These are phyloP conservation scores for Ogataea minuta DNA, from an alignment of 805 yeast genomes.

Conservation along the genomic window DNA sequence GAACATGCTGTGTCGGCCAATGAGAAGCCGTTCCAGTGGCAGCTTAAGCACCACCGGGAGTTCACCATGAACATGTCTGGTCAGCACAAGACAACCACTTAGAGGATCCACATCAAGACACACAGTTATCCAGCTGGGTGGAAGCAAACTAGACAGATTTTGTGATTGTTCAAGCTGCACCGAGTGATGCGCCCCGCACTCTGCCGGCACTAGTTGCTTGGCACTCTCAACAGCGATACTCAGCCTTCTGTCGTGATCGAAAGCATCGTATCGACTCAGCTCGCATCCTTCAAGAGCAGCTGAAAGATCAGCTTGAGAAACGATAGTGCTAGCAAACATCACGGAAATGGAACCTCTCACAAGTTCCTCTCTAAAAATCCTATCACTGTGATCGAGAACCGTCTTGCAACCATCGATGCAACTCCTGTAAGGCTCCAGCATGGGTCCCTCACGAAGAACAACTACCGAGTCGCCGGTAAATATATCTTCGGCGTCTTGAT, in stretches of 20 bases:
- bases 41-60: conserved; percentile 45
- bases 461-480: conserved; percentile 7
- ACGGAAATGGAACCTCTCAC: conserved; percentile 3
- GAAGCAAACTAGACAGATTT: conserved; percentile 31
- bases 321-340: conserved; percentile 1
- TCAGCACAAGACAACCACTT: conserved; percentile 56
- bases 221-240: conserved; percentile 18
- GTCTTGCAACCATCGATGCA: background rate
- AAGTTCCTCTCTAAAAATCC: conserved; percentile 4
- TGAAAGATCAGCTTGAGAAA: conserved; percentile 14
- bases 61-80: conserved; percentile 11
- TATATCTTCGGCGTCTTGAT: conserved; percentile 2
- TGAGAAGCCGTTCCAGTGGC: conserved; percentile 53
- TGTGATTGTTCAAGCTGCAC: conserved; percentile 10
- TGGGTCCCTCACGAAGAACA: background rate
- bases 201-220: conserved; percentile 16
- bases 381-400: background rate
- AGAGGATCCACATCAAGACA: conserved; percentile 58
- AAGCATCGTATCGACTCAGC: conserved; percentile 25
- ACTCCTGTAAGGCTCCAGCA: background rate
- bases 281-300: conserved; percentile 21
- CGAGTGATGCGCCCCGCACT: background rate
- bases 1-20: conserved; percentile 45
- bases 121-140: conserved; percentile 55
- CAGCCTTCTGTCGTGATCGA: conserved; percentile 28